Evolutionary conservation across 805 yeast species (phyloP).

Genomic region (Barnettozyma wickerhamii): DNA sequence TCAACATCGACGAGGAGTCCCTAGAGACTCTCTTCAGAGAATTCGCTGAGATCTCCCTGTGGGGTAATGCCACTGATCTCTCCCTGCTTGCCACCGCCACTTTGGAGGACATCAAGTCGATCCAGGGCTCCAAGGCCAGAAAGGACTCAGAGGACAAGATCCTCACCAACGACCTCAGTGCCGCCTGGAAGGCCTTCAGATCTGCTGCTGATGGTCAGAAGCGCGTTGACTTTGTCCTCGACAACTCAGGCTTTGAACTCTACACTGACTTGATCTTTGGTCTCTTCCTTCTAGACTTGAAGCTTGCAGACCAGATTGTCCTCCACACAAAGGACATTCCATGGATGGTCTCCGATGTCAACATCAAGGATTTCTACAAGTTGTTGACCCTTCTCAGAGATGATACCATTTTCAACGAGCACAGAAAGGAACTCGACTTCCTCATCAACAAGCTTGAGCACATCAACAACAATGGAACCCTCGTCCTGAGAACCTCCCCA

Average conservation of each 20-base stretch:
- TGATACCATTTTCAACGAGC: slow-evolving; percentile 43
- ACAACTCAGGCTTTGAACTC: slow-evolving; percentile 93
- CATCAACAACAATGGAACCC: slow-evolving; percentile 41
- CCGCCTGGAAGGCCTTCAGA: slow-evolving; percentile 55
- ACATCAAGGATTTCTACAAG: slow-evolving; percentile 70
- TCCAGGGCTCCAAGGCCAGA: slow-evolving; percentile 88
- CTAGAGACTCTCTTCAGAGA: slow-evolving; percentile 67
- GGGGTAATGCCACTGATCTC: slow-evolving; percentile 99
- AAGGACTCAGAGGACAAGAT: slow-evolving; percentile 77
- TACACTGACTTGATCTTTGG: slow-evolving; percentile 76
- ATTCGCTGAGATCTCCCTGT: slow-evolving; percentile 79
- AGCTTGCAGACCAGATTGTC: slow-evolving; percentile 58
- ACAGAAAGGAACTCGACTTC: slow-evolving; percentile 41
- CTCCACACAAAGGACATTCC: slow-evolving; percentile 90
- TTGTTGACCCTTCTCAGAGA: slow-evolving; percentile 55
- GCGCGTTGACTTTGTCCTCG: slow-evolving; percentile 79
- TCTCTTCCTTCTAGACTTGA: slow-evolving; percentile 64
- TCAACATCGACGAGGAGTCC: slow-evolving; percentile 28
- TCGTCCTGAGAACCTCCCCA: slow-evolving; percentile 52
- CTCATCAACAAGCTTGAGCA: slow-evolving; percentile 42
- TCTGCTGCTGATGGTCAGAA: slow-evolving; percentile 15
- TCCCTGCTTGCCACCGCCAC: slow-evolving; percentile 87
- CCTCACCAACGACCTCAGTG: slow-evolving; percentile 65
- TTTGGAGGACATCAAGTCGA: slow-evolving; percentile 81
- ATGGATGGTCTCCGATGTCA: slow-evolving; percentile 97